Conservation (phyloP, 2,329 filamentous ascomycete species). For the Clonostachys sp. region DNA sequence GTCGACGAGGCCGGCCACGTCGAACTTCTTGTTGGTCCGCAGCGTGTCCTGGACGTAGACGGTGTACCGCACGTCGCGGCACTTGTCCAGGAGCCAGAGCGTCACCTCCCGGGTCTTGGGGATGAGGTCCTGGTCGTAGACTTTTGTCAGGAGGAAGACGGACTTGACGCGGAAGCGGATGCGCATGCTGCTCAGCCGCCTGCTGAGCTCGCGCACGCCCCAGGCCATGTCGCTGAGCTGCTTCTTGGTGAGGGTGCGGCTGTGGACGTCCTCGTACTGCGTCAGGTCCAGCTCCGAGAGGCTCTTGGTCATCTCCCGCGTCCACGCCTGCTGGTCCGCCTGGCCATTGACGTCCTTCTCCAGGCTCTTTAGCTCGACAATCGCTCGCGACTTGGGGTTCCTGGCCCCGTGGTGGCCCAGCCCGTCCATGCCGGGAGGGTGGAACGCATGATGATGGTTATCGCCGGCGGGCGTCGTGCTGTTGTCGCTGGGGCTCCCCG, state of each 20-base stretch:
- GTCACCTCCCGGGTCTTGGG: slow-evolving; percentile 71
- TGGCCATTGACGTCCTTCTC: slow-evolving; percentile 43
- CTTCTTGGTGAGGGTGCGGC: slow-evolving; percentile 85
- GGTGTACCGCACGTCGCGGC: slow-evolving; percentile 63
- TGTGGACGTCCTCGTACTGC: slow-evolving; percentile 35
- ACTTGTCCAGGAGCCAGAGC: slow-evolving; percentile 73
- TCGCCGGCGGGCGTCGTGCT: too few relatives aligned
- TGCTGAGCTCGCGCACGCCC: slow-evolving; percentile 86
- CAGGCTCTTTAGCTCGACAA: slow-evolving; percentile 33
- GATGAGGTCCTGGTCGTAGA: slow-evolving; percentile 79
- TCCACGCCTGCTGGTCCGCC: slow-evolving; percentile 52
- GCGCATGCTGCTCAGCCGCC: slow-evolving; percentile 77
- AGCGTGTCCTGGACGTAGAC: slow-evolving; percentile 83
- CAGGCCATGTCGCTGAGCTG: slow-evolving; percentile 96
- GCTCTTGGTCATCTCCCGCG: slow-evolving; percentile 37
- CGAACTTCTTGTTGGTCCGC: slow-evolving; percentile 66
- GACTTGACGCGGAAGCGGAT: slow-evolving; percentile 77
- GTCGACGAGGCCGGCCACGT: slow-evolving; percentile 62
- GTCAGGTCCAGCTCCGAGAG: slow-evolving; percentile 33
- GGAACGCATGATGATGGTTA: not conserved
- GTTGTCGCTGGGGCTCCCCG: not conserved
- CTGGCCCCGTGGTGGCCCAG: slow-evolving; percentile 7
- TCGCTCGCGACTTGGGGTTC: slow-evolving; percentile 15
- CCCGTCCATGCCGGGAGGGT: slow-evolving; percentile 1
- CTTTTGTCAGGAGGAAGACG: slow-evolving; percentile 87